Conservation (phyloP, 805 yeast genomes). For the Wickerhamomyces ciferrii region DNA sequence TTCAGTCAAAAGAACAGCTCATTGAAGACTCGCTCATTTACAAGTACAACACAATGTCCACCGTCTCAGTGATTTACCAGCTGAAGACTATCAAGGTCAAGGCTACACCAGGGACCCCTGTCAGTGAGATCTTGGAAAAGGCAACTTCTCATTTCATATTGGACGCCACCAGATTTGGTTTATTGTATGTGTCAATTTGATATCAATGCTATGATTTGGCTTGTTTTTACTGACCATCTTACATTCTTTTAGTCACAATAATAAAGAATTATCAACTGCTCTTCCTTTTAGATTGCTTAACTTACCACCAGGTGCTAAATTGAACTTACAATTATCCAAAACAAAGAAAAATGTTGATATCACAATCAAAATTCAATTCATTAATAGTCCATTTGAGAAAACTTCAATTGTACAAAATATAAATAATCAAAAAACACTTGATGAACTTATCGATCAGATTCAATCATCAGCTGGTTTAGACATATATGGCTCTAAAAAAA, state of each 20-base stretch:
- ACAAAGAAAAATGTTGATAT: constrained; percentile 8
- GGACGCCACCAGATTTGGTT: constrained; percentile 18
- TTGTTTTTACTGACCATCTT: background rate
- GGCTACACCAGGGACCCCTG: constrained; percentile 28
- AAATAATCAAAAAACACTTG: constrained; percentile 8
- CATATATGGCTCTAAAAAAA: constrained; percentile 9
- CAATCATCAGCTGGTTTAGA: constrained; percentile 12
- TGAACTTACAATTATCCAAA: constrained; percentile 21
- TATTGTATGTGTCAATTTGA: constrained; percentile 17
- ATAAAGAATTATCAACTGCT: constrained; percentile 27
- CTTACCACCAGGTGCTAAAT: constrained; percentile 39
- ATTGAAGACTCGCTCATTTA: no score
- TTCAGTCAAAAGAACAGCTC: no score
- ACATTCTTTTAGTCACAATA: constrained; percentile 22
- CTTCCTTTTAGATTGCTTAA: constrained; percentile 39
- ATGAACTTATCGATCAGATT: constrained; percentile 10
- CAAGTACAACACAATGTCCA: no score
- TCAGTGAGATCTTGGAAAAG: constrained; percentile 30
- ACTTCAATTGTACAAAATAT: constrained; percentile 21
- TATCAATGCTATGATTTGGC: background rate
- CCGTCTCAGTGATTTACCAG: constrained; percentile 29
- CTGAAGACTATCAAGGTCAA: constrained; percentile 28
- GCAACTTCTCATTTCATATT: constrained; percentile 34
- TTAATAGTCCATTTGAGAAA: constrained; percentile 18
- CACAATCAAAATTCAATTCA: constrained; percentile 26